Percentiles rank a stretch among this genome's conserved stretches.
phyloP scores from a whole-genome alignment of 202 grass and related monocot species.

The Carex arenaria region DNA sequence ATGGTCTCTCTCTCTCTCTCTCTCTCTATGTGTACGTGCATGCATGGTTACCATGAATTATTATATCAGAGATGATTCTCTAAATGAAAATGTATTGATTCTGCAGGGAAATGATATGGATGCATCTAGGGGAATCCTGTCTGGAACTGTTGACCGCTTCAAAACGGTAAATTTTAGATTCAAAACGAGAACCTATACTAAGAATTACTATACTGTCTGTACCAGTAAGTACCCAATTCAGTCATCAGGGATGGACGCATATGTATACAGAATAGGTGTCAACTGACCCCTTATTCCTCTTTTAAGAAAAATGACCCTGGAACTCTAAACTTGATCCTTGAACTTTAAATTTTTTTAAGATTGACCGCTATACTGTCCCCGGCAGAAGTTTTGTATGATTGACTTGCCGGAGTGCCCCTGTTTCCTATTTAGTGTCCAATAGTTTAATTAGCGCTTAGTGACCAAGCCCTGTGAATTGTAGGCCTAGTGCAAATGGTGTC shows the following conservation, averaged over 20 bases:
- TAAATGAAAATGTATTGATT: slow-evolving; percentile 9
- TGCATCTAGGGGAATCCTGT: slow-evolving; percentile 78
- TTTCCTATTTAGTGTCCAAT: not conserved
- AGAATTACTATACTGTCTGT: not conserved
- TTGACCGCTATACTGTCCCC: not conserved
- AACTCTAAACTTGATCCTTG: not conserved
- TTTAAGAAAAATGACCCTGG: not conserved
- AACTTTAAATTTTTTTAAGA: not conserved
- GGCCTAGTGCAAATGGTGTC: too few relatives aligned
- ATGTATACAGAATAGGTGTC: not conserved
- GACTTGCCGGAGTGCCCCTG: not conserved
- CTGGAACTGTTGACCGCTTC: slow-evolving; percentile 71
- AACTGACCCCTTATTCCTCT: not conserved
- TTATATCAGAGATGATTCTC: not conserved
- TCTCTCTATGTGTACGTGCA: not conserved
- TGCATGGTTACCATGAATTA: not conserved
- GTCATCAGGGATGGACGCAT: not conserved
- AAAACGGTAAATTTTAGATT: slow-evolving; percentile 52
- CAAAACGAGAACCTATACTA: not conserved
- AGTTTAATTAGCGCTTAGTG: not conserved
- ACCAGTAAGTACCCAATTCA: not conserved
- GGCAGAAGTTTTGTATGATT: not conserved
- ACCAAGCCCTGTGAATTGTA: not conserved
- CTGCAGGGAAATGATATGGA: slow-evolving; percentile 90
- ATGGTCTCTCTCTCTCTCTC: slow-evolving; percentile 38